Percentiles rank a stretch among this genome's conserved stretches.
Evolutionary conservation across 495 filamentous ascomycete species (phyloP).

Genomic region (Cladorrhinum samala): DNA sequence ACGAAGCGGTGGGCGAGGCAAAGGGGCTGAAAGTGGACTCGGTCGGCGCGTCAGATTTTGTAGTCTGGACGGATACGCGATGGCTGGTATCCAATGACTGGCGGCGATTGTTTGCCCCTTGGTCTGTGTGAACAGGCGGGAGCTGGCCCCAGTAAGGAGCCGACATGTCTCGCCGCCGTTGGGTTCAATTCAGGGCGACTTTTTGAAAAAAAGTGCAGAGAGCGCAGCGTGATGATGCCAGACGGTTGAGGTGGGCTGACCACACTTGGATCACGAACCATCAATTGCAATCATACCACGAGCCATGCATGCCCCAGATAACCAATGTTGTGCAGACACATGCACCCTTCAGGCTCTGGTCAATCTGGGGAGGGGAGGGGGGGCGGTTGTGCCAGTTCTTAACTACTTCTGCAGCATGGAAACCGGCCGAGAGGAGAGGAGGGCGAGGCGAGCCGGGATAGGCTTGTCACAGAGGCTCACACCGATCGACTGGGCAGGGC

Average conservation of each 20-base stretch:
- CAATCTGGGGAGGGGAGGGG: conserved; percentile 6
- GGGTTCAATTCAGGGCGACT: conserved; percentile 15
- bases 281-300: conserved; percentile 14
- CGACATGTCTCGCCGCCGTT: conserved; percentile 32
- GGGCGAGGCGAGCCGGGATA: conserved; percentile 6
- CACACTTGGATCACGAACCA: background rate
- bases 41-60: conserved; percentile 41
- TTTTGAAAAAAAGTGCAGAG: background rate
- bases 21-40: conserved; percentile 48
- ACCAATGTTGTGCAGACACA: conserved; percentile 45
- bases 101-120: conserved; percentile 28
- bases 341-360: conserved; percentile 31
- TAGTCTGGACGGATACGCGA: conserved; percentile 38
- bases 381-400: conserved; percentile 8
- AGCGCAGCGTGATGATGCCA: conserved; percentile 1
- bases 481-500: conserved; percentile 3
- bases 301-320: conserved; percentile 31
- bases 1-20: conserved; percentile 44
- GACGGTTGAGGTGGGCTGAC: conserved; percentile 5
- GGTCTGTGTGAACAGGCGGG: conserved; percentile 30
- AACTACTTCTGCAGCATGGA: background rate
- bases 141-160: conserved; percentile 40
- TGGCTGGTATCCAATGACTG: conserved; percentile 39
- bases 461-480: background rate
- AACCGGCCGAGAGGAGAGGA: conserved; percentile 5